Conservation (phyloP, 306 rosid species). For the Cyclanthera cordifolia region DNA sequence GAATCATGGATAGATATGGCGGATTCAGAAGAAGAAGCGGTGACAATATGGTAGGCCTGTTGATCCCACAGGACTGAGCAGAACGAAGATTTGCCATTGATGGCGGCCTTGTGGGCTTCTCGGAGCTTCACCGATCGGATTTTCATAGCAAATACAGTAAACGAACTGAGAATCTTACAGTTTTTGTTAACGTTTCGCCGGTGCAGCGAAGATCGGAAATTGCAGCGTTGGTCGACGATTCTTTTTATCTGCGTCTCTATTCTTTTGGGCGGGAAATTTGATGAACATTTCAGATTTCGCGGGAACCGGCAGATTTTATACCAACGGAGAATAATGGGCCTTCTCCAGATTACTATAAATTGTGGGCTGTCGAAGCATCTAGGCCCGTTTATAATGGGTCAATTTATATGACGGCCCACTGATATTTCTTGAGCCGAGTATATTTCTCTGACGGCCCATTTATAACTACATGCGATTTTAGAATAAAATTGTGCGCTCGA, state of each 20-base stretch:
- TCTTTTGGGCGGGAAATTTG: conserved; percentile 29
- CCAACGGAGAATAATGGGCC: not conserved
- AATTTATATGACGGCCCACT: not conserved
- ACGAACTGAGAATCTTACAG: not conserved
- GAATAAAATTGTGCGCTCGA: not conserved
- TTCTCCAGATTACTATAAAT: no score
- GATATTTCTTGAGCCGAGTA: not conserved
- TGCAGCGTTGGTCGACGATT: not conserved
- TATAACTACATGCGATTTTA: no score
- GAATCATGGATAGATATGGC: conserved; percentile 65
- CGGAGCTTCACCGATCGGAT: conserved; percentile 70
- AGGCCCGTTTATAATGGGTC: not conserved
- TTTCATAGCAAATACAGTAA: conserved; percentile 39
- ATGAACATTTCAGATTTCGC: conserved; percentile 18
- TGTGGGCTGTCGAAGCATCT: no score
- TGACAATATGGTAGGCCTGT: conserved; percentile 52
- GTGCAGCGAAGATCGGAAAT: not conserved
- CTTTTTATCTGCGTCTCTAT: not conserved
- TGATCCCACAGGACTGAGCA: conserved; percentile 90
- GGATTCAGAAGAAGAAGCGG: conserved; percentile 60
- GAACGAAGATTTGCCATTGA: conserved; percentile 43
- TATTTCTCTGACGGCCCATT: no score
- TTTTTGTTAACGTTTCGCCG: not conserved
- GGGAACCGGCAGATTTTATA: conserved; percentile 12
- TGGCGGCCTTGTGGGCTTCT: conserved; percentile 55